Evolutionary conservation across 2,329 filamentous ascomycete genomes (phyloP).

Genomic region (Hymenoscyphus fructigenus): DNA sequence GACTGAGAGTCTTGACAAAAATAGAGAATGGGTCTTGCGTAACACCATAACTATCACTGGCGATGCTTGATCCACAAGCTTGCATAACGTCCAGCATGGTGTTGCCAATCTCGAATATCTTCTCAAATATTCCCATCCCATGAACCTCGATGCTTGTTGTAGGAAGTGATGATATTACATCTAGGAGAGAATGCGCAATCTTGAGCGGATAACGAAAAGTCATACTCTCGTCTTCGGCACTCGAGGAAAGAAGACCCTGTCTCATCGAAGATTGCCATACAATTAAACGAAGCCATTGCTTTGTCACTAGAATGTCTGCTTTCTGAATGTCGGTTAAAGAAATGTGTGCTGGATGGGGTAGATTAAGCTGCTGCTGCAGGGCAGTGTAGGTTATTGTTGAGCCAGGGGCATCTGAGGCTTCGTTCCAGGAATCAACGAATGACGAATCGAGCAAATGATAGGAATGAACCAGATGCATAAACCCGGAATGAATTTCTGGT

Average conservation of each 20-base stretch:
- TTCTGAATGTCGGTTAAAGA: constrained; percentile 61
- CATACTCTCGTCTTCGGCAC: constrained; percentile 57
- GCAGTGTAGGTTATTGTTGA: constrained; percentile 41
- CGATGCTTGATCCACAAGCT: constrained; percentile 30
- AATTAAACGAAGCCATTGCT: constrained; percentile 69
- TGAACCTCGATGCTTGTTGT: constrained; percentile 46
- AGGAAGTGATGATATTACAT: constrained; percentile 43
- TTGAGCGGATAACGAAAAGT: constrained; percentile 61
- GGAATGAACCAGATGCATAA: constrained; percentile 58
- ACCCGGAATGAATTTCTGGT: constrained; percentile 54
- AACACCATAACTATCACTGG: constrained; percentile 30
- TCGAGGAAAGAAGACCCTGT: constrained; percentile 61
- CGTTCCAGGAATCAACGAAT: constrained; percentile 65
- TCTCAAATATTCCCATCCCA: constrained; percentile 51
- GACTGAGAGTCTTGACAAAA: constrained; percentile 45
- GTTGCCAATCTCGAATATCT: constrained; percentile 49
- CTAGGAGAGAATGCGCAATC: constrained; percentile 58
- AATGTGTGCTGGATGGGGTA: constrained; percentile 27
- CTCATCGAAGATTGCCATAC: constrained; percentile 72
- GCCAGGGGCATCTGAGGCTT: constrained; percentile 47
- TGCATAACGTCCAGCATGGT: constrained; percentile 47
- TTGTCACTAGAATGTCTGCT: constrained; percentile 66
- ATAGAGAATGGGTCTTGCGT: constrained; percentile 44
- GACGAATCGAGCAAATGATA: constrained; percentile 63
- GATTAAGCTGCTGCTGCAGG: constrained; percentile 54